Evolutionary conservation across 148 eudicot species (phyloP).

Genomic region (Chenopodium album): DNA sequence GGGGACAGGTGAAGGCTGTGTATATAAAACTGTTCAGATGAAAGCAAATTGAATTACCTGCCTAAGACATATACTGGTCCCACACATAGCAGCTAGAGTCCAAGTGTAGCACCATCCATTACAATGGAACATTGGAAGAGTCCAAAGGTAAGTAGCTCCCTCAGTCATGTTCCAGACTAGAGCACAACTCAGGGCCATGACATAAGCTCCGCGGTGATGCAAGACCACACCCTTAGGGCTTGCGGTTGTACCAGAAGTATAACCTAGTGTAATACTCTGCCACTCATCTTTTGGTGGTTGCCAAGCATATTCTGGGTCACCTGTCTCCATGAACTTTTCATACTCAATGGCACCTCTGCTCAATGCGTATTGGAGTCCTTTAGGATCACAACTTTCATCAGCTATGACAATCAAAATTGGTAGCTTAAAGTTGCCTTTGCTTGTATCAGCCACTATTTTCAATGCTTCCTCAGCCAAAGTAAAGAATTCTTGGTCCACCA

Average conservation of each 20-base stretch:
- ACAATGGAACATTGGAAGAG: slow-evolving; percentile 96
- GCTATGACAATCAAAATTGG: slow-evolving; percentile 81
- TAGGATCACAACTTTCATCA: slow-evolving; percentile 70
- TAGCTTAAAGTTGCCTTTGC: slow-evolving; percentile 51
- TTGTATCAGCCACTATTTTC: slow-evolving; percentile 50
- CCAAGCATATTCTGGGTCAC: slow-evolving; percentile 82
- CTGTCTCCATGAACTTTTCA: slow-evolving; percentile 72
- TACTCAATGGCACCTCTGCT: slow-evolving; percentile 72
- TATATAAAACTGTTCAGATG: background rate
- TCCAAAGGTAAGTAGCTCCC: slow-evolving; percentile 89
- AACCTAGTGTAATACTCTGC: slow-evolving; percentile 87
- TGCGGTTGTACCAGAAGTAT: slow-evolving; percentile 95
- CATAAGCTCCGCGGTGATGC: slow-evolving; percentile 89
- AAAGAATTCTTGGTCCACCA: slow-evolving; percentile 92
- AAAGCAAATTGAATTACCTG: slow-evolving; percentile 51
- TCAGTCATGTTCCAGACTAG: slow-evolving; percentile 77
- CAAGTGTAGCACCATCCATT: slow-evolving; percentile 97
- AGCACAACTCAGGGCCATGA: slow-evolving; percentile 71
- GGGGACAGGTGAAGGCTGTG: too few relatives aligned
- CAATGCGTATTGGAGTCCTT: slow-evolving; percentile 64
- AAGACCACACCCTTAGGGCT: slow-evolving; percentile 97
- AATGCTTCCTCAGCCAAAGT: slow-evolving; percentile 77
- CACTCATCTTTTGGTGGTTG: slow-evolving; percentile 93
- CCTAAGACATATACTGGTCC: slow-evolving; percentile 89
- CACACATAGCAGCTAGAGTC: slow-evolving; percentile 91